Conservation (phyloP, 1,139 yeast genomes). For the Debaryomyces coudertii region DNA sequence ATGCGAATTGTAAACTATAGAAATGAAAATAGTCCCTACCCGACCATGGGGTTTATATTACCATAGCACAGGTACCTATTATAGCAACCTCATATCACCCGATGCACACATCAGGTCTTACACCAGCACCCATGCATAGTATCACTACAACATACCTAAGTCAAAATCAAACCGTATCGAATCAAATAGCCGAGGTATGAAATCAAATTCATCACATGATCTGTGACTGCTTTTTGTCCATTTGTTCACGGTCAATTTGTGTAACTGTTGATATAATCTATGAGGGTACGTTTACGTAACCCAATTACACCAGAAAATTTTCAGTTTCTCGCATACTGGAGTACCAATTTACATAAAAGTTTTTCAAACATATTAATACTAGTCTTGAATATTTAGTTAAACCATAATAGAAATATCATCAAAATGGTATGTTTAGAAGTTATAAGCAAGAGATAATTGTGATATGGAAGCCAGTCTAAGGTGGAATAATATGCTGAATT, state of each 20-base stretch:
- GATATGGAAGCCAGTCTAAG: neutral
- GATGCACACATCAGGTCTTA: neutral
- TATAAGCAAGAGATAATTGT: conserved; percentile 4
- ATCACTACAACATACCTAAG: too few relatives aligned
- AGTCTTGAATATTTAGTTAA: conserved; percentile 9
- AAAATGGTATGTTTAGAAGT: conserved; percentile 34
- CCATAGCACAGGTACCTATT: neutral
- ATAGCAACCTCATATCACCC: neutral
- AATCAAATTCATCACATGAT: neutral
- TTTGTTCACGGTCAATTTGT: neutral
- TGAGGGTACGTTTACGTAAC: neutral
- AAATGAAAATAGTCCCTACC: too few relatives aligned
- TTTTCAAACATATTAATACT: conserved; percentile 9
- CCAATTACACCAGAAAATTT: conserved; percentile 10
- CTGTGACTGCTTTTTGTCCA: conserved; percentile 15
- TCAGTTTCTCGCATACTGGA: conserved; percentile 7
- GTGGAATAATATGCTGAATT: neutral
- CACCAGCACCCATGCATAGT: too few relatives aligned
- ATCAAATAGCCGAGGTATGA: neutral
- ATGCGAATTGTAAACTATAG: too few relatives aligned
- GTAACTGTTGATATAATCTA: conserved; percentile 6
- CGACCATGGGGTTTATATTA: too few relatives aligned
- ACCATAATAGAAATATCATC: conserved; percentile 29
- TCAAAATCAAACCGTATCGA: too few relatives aligned
- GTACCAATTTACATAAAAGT: conserved; percentile 9